Evolutionary conservation across 2,329 filamentous ascomycete species (phyloP).

Genomic region (Aspergillus tanneri): DNA sequence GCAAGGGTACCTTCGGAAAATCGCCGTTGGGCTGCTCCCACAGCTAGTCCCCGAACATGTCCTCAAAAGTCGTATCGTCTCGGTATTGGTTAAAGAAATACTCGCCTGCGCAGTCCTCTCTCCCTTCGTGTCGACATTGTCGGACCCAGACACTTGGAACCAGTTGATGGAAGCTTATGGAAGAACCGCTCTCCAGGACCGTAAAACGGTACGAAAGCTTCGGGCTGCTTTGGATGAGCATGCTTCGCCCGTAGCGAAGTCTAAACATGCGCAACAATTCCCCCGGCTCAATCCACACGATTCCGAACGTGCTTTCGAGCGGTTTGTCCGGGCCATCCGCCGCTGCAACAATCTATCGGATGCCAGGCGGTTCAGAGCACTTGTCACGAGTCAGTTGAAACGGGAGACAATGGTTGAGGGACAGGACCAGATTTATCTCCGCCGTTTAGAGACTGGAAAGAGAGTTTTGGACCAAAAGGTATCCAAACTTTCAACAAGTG

Average conservation of each 20-base stretch:
- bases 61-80: conserved; percentile 76
- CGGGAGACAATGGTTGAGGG: conserved; percentile 74
- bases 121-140: conserved; percentile 74
- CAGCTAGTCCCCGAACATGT: conserved; percentile 70
- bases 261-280: conserved; percentile 65
- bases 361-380: conserved; percentile 85
- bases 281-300: conserved; percentile 79
- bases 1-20: conserved; percentile 80
- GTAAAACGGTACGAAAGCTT: conserved; percentile 89
- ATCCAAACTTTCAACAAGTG: conserved; percentile 70
- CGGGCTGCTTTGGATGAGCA: conserved; percentile 92
- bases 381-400: conserved; percentile 88
- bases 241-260: conserved; percentile 73
- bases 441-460: conserved; percentile 88
- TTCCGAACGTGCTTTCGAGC: conserved; percentile 88
- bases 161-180: conserved; percentile 89
- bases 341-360: conserved; percentile 90
- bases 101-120: conserved; percentile 88
- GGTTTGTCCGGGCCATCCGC: conserved; percentile 85
- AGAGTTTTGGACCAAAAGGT: conserved; percentile 86
- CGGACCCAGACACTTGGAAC: conserved; percentile 97
- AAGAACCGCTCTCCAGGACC: conserved; percentile 83
- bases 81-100: conserved; percentile 80
- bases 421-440: conserved; percentile 82
- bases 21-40: conserved; percentile 71